These are phyloP conservation scores for Chlamydomonas incerta DNA, from an alignment of 139 green algal species.

Conservation along the genomic window DNA sequence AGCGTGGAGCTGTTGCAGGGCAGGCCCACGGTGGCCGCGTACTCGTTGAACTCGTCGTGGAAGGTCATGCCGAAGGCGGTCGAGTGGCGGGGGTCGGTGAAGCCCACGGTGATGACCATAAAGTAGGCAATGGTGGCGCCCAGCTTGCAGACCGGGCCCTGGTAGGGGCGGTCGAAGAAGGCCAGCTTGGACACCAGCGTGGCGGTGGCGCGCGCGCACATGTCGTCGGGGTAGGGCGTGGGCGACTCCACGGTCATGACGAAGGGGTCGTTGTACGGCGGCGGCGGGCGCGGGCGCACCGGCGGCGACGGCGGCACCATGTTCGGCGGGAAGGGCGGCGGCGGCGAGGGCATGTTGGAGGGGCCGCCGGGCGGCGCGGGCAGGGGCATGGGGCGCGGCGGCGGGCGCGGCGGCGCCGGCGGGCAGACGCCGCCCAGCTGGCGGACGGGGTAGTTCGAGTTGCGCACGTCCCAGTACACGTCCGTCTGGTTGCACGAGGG, in stretches of 20 bases:
- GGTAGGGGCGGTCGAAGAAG: conserved; percentile 21
- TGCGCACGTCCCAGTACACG: conserved; percentile 29
- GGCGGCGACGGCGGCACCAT: not conserved
- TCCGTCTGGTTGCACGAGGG: not conserved
- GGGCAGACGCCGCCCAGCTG: not conserved
- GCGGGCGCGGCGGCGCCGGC: conserved; percentile 1
- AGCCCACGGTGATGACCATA: conserved; percentile 28
- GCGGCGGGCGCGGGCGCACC: not conserved
- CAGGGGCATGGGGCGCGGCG: not conserved
- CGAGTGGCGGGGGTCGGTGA: conserved; percentile 23
- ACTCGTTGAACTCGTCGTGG: conserved; percentile 18
- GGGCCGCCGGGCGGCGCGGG: not conserved
- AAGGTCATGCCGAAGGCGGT: conserved; percentile 26
- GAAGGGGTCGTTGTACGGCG: conserved; percentile 27
- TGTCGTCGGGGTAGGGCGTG: not conserved
- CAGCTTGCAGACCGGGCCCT: conserved; percentile 10
- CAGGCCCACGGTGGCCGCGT: not conserved
- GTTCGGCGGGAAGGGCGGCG: not conserved
- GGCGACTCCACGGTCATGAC: not conserved
- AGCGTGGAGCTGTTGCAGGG: not conserved
- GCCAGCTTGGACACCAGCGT: conserved; percentile 4
- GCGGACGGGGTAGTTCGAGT: conserved; percentile 16
- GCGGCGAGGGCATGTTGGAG: not conserved
- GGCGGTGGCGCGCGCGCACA: not conserved
- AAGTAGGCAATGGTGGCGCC: conserved; percentile 26